Base-by-base conservation (phyloP, 2,329 filamentous ascomycete genomes). In the Fusarium proliferatum region DNA sequence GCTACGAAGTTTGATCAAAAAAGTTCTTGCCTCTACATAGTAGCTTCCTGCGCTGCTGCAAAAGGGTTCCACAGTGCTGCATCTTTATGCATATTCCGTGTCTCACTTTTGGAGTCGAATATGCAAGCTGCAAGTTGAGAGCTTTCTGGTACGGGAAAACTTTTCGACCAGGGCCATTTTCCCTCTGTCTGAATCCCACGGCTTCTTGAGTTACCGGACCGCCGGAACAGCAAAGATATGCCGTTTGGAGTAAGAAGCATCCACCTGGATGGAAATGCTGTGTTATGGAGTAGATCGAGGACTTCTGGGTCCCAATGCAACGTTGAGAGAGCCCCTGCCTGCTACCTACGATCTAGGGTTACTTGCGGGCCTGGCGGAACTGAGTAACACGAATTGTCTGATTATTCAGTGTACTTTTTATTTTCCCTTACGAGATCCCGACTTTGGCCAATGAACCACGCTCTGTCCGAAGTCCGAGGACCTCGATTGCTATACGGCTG, bases 101-200 rank as follows among this genome's bases (percentile, higher is more conserved):
- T 61, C 62, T 64, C 49, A 39, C 51, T 63, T 45, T 46, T 53
- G 66, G 57, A 62, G 49, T 55, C 53, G 33, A 45, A 51, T n/a
- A 67, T 49, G 69, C 69, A 73, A 71, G 60, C 56, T 51, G 69
- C 64, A 72, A 71, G 58, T 57, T 23, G 43, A 59, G 61, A 73
- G 59, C 53, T 61, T 64, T 58, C 55, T 39, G 8, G 34, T 63
- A 21, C 17, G n/a, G 34, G 43, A 74, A 76, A 66, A 69, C 46
- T 71, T 72, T 74, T 78, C 67, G 64, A 42, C 53, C 30, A 10
- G 41, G 33, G 39, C 60, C 55, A 56, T 34, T 36, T 53, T 21
- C 46, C 9, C 26, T 61, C 55, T 56, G 41, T 60, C 38, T 51
- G 28, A 43, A 51, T 52, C 30, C 42, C 21, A 45, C 38, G 26